Conservation (phyloP, 1,139 yeast species). For the Geotrichum phurueaensis region DNA sequence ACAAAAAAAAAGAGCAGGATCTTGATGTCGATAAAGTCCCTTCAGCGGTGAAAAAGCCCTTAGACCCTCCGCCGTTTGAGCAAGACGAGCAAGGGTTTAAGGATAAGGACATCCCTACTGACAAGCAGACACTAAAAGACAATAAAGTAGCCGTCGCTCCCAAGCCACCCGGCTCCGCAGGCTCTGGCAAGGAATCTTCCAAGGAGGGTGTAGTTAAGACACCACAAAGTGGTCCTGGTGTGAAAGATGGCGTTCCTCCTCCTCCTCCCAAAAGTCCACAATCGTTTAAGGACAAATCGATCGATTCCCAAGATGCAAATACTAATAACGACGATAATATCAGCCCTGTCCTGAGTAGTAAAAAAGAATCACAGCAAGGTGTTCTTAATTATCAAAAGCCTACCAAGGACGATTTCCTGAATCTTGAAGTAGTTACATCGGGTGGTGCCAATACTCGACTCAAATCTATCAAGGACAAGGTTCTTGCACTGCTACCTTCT, state of each 20-base stretch:
- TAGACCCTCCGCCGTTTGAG: conserved; percentile 8
- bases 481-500: conserved; percentile 5
- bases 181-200: neutral
- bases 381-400: neutral
- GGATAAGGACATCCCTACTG: neutral
- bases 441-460: conserved; percentile 19
- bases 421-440: conserved; percentile 15
- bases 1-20: neutral
- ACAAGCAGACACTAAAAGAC: conserved; percentile 6
- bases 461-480: neutral
- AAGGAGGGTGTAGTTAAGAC: neutral
- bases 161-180: conserved; percentile 9
- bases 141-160: conserved; percentile 11
- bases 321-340: neutral
- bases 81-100: conserved; percentile 8
- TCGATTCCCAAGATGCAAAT: neutral
- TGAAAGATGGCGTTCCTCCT: conserved; percentile 4
- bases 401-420: conserved; percentile 5
- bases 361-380: neutral
- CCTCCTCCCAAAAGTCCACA: conserved; percentile 1
- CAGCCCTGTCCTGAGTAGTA: neutral
- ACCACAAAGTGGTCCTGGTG: conserved; percentile 2
- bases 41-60: conserved; percentile 2
- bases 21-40: conserved; percentile 11
- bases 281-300: neutral